phyloP scores from a whole-genome alignment of 2,329 filamentous ascomycete genomes.

The Trichoderma koningiopsis region DNA sequence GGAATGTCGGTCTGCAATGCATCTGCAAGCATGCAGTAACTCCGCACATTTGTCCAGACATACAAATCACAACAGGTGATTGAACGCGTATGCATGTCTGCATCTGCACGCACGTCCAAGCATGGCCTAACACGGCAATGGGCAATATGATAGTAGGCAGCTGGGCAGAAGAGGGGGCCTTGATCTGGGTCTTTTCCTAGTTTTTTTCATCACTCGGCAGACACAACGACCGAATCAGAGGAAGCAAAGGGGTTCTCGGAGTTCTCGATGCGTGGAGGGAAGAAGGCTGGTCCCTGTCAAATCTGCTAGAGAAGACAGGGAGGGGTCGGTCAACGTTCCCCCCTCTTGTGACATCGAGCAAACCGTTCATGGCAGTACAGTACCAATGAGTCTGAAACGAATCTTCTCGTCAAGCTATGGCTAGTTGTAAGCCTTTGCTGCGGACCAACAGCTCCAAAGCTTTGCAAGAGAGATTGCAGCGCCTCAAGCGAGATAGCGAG shows the following conservation, averaged over 20 bases:
- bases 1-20: constrained; percentile 24
- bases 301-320: constrained; percentile 9
- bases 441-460: not conserved
- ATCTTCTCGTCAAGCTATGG: not conserved
- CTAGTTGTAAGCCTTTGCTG: not conserved
- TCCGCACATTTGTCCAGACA: not conserved
- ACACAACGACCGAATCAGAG: constrained; percentile 15
- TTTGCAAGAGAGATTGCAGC: not conserved
- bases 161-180: constrained; percentile 5
- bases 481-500: not conserved
- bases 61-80: not conserved
- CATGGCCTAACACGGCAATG: not conserved
- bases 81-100: not conserved
- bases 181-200: constrained; percentile 11
- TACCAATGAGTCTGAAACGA: not conserved
- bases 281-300: constrained; percentile 25
- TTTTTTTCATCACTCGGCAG: constrained; percentile 13
- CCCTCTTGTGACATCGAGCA: not conserved
- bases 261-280: constrained; percentile 3
- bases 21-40: constrained; percentile 3
- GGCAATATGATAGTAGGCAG: constrained; percentile 4
- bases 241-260: constrained; percentile 12
- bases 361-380: not conserved
- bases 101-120: not conserved
- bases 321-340: not conserved